These are phyloP conservation scores for Claviceps arundinis DNA, from an alignment of 2,329 filamentous ascomycete genomes.

Conservation along the genomic window DNA sequence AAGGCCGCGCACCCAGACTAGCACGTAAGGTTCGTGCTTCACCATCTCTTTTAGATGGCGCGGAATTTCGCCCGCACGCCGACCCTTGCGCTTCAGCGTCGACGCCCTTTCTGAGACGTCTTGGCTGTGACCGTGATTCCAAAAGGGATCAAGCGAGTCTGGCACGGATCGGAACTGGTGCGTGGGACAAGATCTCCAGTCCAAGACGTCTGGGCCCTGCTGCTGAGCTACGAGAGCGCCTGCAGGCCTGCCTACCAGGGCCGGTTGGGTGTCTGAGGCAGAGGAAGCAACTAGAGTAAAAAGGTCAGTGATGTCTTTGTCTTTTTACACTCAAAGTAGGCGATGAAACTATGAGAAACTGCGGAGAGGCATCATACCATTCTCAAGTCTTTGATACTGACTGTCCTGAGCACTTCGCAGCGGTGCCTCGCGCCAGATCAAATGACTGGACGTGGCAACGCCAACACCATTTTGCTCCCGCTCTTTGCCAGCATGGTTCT, in stretches of 20 bases:
- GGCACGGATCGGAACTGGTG: conserved; percentile 67
- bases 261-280: background rate
- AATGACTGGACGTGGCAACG: too few relatives aligned
- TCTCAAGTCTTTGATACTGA: conserved; percentile 85
- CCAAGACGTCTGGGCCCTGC: conserved; percentile 61
- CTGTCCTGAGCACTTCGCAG: conserved; percentile 86
- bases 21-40: conserved; percentile 68
- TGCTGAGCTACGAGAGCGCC: conserved; percentile 78
- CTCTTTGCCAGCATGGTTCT: conserved; percentile 4
- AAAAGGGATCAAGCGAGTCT: conserved; percentile 78
- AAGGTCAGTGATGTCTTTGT: background rate
- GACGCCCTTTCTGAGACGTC: conserved; percentile 34
- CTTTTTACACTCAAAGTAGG: background rate
- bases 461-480: too few relatives aligned
- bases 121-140: conserved; percentile 49
- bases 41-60: conserved; percentile 68
- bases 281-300: background rate
- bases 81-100: conserved; percentile 30
- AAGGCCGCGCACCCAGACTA: conserved; percentile 65
- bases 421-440: conserved; percentile 54
- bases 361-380: conserved; percentile 40
- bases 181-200: conserved; percentile 75
- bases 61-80: conserved; percentile 49
- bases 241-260: conserved; percentile 58
- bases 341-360: background rate